Percentiles rank a stretch among this genome's conserved stretches.
These are phyloP conservation scores for Pichia kluyveri DNA, from an alignment of 805 yeast genomes.

Conservation along the genomic window DNA sequence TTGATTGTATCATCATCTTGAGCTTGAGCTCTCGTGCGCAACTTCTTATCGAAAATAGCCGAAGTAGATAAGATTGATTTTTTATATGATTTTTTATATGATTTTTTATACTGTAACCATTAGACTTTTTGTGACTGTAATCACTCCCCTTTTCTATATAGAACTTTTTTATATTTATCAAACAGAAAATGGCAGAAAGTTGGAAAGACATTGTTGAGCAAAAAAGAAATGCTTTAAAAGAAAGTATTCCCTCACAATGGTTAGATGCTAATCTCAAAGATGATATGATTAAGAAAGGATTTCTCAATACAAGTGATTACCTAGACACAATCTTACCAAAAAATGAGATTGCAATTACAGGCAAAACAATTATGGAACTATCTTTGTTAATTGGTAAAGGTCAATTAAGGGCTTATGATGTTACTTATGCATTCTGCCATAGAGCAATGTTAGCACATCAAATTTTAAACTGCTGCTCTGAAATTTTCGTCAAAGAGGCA, in stretches of 20 bases:
- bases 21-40: too few relatives aligned
- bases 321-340: slow-evolving; percentile 9
- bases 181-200: not conserved
- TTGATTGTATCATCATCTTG: too few relatives aligned
- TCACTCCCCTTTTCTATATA: too few relatives aligned
- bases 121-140: too few relatives aligned
- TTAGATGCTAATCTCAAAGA: slow-evolving; percentile 25
- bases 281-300: slow-evolving; percentile 27
- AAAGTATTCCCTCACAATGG: slow-evolving; percentile 36
- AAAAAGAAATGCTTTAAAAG: slow-evolving; percentile 4
- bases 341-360: slow-evolving; percentile 8
- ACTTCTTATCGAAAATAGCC: too few relatives aligned
- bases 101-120: too few relatives aligned
- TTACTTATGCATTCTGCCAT: slow-evolving; percentile 47
- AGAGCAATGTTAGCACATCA: slow-evolving; percentile 54
- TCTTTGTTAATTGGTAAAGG: slow-evolving; percentile 12
- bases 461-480: slow-evolving; percentile 32
- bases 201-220: slow-evolving; percentile 9
- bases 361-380: slow-evolving; percentile 2
- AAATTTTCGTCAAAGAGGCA: slow-evolving; percentile 50
- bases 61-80: too few relatives aligned
- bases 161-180: too few relatives aligned
- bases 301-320: slow-evolving; percentile 29
- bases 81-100: too few relatives aligned
- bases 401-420: slow-evolving; percentile 34